Percentiles rank a stretch among this genome's conserved stretches.
These are phyloP conservation scores for Boletus sensibilis DNA, from an alignment of 768 basidiomycete genomes.

Conservation along the genomic window DNA sequence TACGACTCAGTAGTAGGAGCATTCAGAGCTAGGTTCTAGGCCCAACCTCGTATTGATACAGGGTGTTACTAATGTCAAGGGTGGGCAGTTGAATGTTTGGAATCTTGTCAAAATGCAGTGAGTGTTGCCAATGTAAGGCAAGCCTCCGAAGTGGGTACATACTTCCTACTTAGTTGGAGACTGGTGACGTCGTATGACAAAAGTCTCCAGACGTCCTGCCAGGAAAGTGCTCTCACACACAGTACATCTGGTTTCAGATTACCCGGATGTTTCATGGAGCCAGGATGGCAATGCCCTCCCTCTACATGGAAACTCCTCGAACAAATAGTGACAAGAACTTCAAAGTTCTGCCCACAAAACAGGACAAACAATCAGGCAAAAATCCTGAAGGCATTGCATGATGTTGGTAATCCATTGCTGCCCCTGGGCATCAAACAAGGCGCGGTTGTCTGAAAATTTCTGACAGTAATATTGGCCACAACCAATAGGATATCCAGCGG, in stretches of 20 bases:
- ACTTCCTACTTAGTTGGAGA: too few relatives aligned
- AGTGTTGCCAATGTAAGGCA: neutral
- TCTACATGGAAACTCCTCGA: too few relatives aligned
- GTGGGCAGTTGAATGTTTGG: neutral
- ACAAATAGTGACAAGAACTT: too few relatives aligned
- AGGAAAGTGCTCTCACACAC: too few relatives aligned
- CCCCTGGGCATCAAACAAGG: slow-evolving; percentile 32
- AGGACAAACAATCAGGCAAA: too few relatives aligned
- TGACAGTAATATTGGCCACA: slow-evolving; percentile 43
- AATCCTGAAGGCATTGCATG: slow-evolving; percentile 50
- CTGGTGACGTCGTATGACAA: too few relatives aligned
- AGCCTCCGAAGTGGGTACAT: too few relatives aligned
- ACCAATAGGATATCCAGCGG: slow-evolving; percentile 42
- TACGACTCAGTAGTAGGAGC: neutral
- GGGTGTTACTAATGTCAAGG: neutral
- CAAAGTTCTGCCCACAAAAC: too few relatives aligned
- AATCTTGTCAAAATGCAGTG: neutral
- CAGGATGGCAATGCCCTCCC: too few relatives aligned
- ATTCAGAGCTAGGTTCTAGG: neutral
- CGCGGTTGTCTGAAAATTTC: slow-evolving; percentile 35
- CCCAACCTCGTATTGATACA: neutral
- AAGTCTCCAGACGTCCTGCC: too few relatives aligned
- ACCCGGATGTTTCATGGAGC: too few relatives aligned
- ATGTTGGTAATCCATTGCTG: slow-evolving; percentile 45
- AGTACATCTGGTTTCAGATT: too few relatives aligned